Evolutionary conservation across 1,139 yeast genomes (phyloP).

Genomic region (Candida tetrigidarum): DNA sequence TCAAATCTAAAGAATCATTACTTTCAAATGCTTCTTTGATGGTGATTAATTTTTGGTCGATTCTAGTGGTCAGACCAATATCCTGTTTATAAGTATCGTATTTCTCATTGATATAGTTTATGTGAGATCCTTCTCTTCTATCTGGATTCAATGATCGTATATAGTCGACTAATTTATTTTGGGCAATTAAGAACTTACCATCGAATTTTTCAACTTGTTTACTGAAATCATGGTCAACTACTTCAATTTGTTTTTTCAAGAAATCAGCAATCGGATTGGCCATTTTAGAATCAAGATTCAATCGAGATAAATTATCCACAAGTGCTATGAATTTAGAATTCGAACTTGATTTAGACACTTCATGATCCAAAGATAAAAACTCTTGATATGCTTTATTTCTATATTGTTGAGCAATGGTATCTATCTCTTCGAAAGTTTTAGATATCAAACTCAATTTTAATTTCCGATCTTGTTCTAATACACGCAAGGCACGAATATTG

Average conservation of each 20-base stretch:
- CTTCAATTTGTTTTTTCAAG: conserved; percentile 37
- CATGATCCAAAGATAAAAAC: conserved; percentile 49
- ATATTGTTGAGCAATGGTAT: conserved; percentile 64
- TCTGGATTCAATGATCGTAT: conserved; percentile 36
- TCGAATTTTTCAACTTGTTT: conserved; percentile 42
- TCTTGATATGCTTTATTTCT: conserved; percentile 65
- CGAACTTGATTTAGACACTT: conserved; percentile 22
- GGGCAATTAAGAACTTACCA: conserved; percentile 43
- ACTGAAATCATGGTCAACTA: conserved; percentile 38
- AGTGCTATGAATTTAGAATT: conserved; percentile 39
- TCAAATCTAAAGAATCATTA: conserved; percentile 46
- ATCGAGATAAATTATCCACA: conserved; percentile 44
- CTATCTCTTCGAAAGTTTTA: conserved; percentile 70
- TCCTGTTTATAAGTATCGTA: conserved; percentile 41
- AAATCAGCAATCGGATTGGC: conserved; percentile 42
- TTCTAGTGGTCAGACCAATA: conserved; percentile 32
- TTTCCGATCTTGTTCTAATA: conserved; percentile 31
- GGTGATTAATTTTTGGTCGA: conserved; percentile 31
- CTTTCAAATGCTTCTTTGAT: conserved; percentile 41
- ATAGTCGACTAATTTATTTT: conserved; percentile 41
- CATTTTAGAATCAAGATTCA: conserved; percentile 25
- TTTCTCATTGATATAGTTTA: conserved; percentile 45
- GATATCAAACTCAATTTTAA: conserved; percentile 41
- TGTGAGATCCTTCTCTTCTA: conserved; percentile 42
- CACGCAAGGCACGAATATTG: conserved; percentile 22